Conservation (phyloP, 306 rosid genomes). For the Argentina anserina region DNA sequence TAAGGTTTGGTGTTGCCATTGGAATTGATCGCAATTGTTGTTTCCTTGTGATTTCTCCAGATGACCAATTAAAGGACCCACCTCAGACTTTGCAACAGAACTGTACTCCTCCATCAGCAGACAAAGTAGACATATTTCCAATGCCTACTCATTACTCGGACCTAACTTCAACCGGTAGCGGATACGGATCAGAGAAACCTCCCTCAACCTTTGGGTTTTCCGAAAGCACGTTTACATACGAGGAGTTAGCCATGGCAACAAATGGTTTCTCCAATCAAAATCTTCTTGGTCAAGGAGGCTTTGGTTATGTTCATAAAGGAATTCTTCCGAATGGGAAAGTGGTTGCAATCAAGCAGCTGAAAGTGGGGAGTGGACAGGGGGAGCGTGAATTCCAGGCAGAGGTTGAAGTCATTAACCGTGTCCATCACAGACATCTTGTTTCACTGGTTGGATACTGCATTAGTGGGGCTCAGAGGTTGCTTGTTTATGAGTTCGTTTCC, state of each 20-base stretch:
- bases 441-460: constrained; percentile 57
- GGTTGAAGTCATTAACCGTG: constrained; percentile 61
- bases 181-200: constrained; percentile 32
- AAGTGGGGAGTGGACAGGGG: constrained; percentile 55
- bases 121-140: constrained; percentile 17
- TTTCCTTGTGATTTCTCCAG: constrained; percentile 27
- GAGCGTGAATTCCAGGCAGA: constrained; percentile 70
- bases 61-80: constrained; percentile 31
- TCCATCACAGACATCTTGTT: constrained; percentile 69
- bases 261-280: constrained; percentile 45
- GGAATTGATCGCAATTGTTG: neutral
- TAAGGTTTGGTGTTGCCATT: neutral
- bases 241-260: constrained; percentile 50
- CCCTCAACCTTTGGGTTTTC: constrained; percentile 29
- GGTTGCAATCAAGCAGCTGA: constrained; percentile 62
- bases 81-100: constrained; percentile 27
- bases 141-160: constrained; percentile 10
- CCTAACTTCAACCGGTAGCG: neutral
- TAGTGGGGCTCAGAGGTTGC: constrained; percentile 46
- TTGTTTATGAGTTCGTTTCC: constrained; percentile 58
- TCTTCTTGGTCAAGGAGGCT: constrained; percentile 69
- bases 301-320: constrained; percentile 66
- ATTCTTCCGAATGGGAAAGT: constrained; percentile 56
- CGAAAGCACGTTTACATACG: constrained; percentile 43
- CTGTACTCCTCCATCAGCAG: constrained; percentile 20